These are phyloP conservation scores for Suillus decipiens DNA, from an alignment of 768 basidiomycete genomes.

Conservation along the genomic window DNA sequence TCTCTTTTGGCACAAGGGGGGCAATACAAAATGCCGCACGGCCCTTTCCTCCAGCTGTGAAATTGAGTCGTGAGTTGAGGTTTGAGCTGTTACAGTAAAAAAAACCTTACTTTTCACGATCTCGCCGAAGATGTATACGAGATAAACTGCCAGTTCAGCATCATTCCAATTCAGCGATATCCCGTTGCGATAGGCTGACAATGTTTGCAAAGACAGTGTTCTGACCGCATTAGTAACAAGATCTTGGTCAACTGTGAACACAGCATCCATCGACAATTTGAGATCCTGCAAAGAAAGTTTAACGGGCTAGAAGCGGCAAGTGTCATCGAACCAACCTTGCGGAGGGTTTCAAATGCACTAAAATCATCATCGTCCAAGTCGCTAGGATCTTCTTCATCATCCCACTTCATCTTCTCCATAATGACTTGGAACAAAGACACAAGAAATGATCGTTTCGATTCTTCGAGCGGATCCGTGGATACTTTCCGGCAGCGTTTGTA, in stretches of 20 bases:
- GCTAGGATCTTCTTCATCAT: conserved; percentile 71
- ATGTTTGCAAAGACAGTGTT: conserved; percentile 70
- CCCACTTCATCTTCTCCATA: conserved; percentile 90
- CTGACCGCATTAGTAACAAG: conserved; percentile 81
- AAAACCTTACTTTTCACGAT: conserved; percentile 75
- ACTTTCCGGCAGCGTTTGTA: conserved; percentile 76
- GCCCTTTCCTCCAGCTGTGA: conserved; percentile 73
- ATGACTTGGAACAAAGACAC: conserved; percentile 74
- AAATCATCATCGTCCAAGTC: conserved; percentile 90
- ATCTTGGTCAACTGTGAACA: conserved; percentile 81
- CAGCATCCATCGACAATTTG: conserved; percentile 82
- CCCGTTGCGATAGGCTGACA: conserved; percentile 65
- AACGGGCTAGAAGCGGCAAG: conserved; percentile 15
- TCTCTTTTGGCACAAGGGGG: conserved; percentile 66
- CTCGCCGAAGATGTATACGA: conserved; percentile 93
- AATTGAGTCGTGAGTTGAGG: conserved; percentile 12
- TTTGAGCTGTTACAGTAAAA: background rate
- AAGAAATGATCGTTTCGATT: conserved; percentile 74
- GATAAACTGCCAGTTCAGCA: conserved; percentile 89
- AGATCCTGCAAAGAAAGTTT: conserved; percentile 63
- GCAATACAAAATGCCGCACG: conserved; percentile 85
- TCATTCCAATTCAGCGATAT: conserved; percentile 83
- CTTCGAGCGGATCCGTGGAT: conserved; percentile 61
- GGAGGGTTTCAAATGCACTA: conserved; percentile 78
- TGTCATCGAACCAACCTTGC: conserved; percentile 56